Conservation (phyloP, 352 stramenopile species). For the Globisporangium heterothallicum region DNA sequence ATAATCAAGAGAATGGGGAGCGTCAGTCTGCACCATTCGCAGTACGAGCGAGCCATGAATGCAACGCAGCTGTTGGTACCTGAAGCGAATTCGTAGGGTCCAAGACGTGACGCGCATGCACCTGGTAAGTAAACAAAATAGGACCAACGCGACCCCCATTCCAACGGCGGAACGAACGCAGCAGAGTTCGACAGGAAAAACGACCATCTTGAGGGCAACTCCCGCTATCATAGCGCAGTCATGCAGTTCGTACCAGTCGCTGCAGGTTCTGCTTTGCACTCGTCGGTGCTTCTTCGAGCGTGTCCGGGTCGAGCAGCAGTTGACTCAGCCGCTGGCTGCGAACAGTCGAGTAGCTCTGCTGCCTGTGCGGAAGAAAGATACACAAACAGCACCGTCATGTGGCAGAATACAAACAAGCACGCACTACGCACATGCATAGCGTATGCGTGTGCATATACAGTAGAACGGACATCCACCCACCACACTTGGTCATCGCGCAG, state of each 20-base stretch:
- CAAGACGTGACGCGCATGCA: conserved; percentile 36
- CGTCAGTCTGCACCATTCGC: too few relatives aligned
- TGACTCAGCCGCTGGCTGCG: conserved; percentile 25
- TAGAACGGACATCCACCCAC: too few relatives aligned
- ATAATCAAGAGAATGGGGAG: not conserved
- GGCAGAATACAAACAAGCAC: not conserved
- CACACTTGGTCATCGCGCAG: conserved; percentile 38
- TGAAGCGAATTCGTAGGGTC: conserved; percentile 43
- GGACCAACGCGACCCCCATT: not conserved
- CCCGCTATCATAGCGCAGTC: not conserved
- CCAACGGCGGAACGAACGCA: too few relatives aligned
- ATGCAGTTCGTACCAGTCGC: conserved; percentile 42
- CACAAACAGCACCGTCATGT: too few relatives aligned
- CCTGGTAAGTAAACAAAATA: conserved; percentile 13
- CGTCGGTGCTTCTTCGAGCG: not conserved
- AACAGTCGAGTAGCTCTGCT: conserved; percentile 24
- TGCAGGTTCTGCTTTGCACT: conserved; percentile 28
- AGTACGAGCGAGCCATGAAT: too few relatives aligned
- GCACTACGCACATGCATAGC: not conserved
- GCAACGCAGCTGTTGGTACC: too few relatives aligned
- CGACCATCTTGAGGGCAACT: too few relatives aligned
- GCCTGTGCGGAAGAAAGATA: too few relatives aligned
- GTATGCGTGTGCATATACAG: not conserved
- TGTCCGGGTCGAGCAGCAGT: conserved; percentile 16
- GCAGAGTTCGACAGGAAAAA: too few relatives aligned